Percentiles rank a stretch among this genome's conserved stretches.
These are phyloP conservation scores for Lentinula raphanica DNA, from an alignment of 768 basidiomycete genomes.

Conservation along the genomic window DNA sequence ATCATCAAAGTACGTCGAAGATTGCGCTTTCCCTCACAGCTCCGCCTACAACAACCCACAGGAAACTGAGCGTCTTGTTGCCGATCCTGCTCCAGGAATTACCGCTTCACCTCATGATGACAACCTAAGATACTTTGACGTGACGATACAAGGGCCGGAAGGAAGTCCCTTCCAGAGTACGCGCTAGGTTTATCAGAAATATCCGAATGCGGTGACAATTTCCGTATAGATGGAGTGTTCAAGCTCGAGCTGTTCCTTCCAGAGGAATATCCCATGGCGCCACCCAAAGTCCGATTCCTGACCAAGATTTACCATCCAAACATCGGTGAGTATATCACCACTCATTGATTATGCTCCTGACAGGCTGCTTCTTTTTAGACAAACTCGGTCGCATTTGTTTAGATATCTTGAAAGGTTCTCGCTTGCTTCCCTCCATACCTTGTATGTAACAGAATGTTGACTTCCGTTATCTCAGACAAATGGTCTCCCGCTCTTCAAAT, in stretches of 20 bases:
- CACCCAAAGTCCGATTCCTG: conserved; percentile 95
- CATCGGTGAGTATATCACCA: conserved; percentile 65
- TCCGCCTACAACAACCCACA: conserved; percentile 25
- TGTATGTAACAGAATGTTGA: not conserved
- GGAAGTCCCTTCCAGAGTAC: conserved; percentile 87
- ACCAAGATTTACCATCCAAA: conserved; percentile 99
- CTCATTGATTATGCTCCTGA: not conserved
- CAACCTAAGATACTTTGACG: conserved; percentile 97
- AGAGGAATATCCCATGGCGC: conserved; percentile 99
- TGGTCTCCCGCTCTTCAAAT: conserved; percentile 99
- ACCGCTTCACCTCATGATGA: conserved; percentile 95
- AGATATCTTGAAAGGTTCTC: conserved; percentile 91
- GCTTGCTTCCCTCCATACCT: not conserved
- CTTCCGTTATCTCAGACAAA: conserved; percentile 66
- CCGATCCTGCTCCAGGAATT: conserved; percentile 96
- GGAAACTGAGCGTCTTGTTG: conserved; percentile 96
- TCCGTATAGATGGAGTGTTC: conserved; percentile 74
- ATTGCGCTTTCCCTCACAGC: conserved; percentile 8
- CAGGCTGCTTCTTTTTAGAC: conserved; percentile 42
- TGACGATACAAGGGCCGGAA: conserved; percentile 90
- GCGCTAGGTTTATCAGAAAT: conserved; percentile 13
- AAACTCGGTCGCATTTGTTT: conserved; percentile 98
- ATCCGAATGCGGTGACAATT: not conserved
- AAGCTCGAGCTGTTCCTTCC: conserved; percentile 96
- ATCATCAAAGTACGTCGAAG: conserved; percentile 42